Evolutionary conservation across 495 filamentous ascomycete genomes (phyloP).

Genomic region (Darksidea phi): DNA sequence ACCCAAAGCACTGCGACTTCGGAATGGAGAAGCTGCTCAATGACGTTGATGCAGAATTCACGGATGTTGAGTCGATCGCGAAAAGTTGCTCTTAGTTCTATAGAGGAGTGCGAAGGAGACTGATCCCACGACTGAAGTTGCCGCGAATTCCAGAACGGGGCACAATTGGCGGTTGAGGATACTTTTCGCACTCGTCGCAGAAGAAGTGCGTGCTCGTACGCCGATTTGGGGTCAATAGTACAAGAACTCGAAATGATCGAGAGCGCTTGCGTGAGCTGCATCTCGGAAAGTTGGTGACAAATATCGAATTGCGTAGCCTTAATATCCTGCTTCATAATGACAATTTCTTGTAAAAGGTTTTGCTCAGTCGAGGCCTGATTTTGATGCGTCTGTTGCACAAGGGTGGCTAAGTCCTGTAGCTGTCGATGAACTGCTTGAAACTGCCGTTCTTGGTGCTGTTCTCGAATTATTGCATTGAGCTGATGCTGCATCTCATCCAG

Average conservation of each 20-base stretch:
- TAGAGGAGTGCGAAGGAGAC: neutral
- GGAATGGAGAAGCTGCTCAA: constrained; percentile 1
- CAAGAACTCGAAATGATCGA: neutral
- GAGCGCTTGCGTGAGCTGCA: neutral
- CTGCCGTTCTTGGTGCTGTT: neutral
- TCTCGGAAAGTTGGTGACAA: neutral
- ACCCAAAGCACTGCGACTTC: neutral
- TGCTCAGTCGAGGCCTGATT: neutral
- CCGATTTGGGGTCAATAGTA: constrained; percentile 1
- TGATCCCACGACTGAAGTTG: neutral
- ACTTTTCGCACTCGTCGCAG: neutral
- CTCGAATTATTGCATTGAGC: neutral
- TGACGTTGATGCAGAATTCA: constrained; percentile 7
- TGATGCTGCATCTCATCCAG: neutral
- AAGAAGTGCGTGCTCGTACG: neutral
- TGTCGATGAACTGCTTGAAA: neutral
- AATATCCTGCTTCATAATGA: constrained; percentile 8
- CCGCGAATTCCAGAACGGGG: neutral
- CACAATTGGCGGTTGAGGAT: neutral
- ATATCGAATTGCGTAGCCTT: neutral
- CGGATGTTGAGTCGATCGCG: neutral
- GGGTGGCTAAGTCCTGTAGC: too few species aligned
- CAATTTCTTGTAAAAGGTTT: neutral
- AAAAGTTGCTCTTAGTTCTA: neutral
- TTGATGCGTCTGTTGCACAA: neutral